phyloP scores from a whole-genome alignment of 768 basidiomycete species.

The Phylloporus arenicola region DNA sequence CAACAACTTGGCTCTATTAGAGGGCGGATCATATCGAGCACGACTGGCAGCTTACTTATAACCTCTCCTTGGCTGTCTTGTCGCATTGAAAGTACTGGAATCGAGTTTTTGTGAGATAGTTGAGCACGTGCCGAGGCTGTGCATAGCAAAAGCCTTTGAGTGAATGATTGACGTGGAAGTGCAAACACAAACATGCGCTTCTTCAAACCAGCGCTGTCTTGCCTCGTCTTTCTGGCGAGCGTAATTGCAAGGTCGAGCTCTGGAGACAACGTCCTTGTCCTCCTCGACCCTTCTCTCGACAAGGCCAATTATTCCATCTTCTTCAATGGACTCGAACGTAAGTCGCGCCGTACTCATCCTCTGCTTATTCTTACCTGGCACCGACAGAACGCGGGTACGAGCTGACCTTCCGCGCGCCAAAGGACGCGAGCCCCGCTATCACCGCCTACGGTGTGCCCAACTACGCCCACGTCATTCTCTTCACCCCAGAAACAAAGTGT shows the following conservation, averaged over 20 bases:
- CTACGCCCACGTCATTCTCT: conserved; percentile 83
- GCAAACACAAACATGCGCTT: conserved; percentile 22
- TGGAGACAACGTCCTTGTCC: conserved; percentile 77
- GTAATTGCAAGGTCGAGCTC: conserved; percentile 64
- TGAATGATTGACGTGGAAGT: conserved; percentile 19
- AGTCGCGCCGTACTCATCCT: conserved; percentile 8
- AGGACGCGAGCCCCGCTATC: conserved; percentile 61
- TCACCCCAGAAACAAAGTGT: conserved; percentile 87
- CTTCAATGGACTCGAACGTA: conserved; percentile 74
- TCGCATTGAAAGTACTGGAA: not conserved
- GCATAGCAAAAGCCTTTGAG: conserved; percentile 11
- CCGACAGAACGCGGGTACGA: conserved; percentile 72
- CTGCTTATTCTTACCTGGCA: not conserved
- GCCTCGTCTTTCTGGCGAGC: conserved; percentile 24
- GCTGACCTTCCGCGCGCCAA: conserved; percentile 81
- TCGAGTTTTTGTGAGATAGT: too few relatives aligned
- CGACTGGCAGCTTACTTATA: too few relatives aligned
- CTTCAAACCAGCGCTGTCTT: conserved; percentile 22
- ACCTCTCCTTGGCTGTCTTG: not conserved
- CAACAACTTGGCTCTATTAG: too few relatives aligned
- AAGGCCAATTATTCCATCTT: conserved; percentile 73
- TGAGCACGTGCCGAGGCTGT: conserved; percentile 20
- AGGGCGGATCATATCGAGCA: too few relatives aligned
- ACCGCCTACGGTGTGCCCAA: conserved; percentile 65
- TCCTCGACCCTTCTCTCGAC: conserved; percentile 69